Evolutionary conservation across 2,329 filamentous ascomycete species (phyloP).

Genomic region (Metarhizium robertsii): DNA sequence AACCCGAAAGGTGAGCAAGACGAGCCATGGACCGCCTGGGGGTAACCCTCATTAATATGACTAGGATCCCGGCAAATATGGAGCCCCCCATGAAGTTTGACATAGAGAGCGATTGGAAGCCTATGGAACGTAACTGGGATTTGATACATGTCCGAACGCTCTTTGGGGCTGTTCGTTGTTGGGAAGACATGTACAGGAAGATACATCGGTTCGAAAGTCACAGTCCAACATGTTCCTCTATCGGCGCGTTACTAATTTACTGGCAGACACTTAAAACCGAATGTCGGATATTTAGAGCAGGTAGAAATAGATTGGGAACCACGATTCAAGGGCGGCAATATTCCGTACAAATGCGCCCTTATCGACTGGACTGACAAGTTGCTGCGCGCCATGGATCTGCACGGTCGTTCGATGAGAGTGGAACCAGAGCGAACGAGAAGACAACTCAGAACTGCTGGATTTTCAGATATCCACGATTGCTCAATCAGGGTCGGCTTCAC

Average conservation of each 20-base stretch:
- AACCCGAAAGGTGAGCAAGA: slow-evolving; percentile 15
- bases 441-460: slow-evolving; percentile 57
- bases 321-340: slow-evolving; percentile 41
- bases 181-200: slow-evolving; percentile 61
- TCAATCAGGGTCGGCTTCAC: slow-evolving; percentile 60
- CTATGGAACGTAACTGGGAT: too few relatives aligned
- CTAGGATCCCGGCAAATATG: slow-evolving; percentile 52
- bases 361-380: slow-evolving; percentile 11
- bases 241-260: background rate
- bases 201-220: slow-evolving; percentile 44
- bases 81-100: slow-evolving; percentile 46
- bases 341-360: slow-evolving; percentile 51
- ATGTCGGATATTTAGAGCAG: slow-evolving; percentile 66
- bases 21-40: background rate
- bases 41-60: background rate
- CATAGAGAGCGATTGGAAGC: slow-evolving; percentile 32
- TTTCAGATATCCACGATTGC: slow-evolving; percentile 63
- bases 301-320: slow-evolving; percentile 75
- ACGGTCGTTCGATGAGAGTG: background rate
- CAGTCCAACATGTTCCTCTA: background rate
- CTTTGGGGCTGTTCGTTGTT: slow-evolving; percentile 45
- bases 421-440: too few relatives aligned
- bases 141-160: too few relatives aligned
- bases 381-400: background rate
- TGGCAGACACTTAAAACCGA: slow-evolving; percentile 60